These are phyloP conservation scores for Handroanthus guayacan DNA, from an alignment of 257 asterid genomes.

Conservation along the genomic window DNA sequence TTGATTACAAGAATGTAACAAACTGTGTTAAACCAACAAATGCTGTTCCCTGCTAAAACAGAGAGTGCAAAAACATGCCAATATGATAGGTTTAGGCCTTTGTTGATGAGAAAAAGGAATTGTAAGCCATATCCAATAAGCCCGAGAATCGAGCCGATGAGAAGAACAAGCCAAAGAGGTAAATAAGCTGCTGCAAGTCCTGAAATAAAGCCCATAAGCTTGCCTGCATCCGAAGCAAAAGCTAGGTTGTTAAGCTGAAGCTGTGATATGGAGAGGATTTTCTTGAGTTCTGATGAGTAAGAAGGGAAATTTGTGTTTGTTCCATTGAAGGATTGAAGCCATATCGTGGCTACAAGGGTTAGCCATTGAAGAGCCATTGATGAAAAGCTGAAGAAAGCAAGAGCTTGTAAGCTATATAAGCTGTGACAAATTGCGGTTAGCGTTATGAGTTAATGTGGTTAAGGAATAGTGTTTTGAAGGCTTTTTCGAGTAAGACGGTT, in stretches of 20 bases:
- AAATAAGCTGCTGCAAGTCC: conserved; percentile 68
- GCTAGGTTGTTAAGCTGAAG: conserved; percentile 80
- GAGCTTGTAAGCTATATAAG: background rate
- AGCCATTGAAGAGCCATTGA: conserved; percentile 77
- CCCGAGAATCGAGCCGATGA: conserved; percentile 74
- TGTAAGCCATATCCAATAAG: conserved; percentile 79
- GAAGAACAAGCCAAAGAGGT: conserved; percentile 77
- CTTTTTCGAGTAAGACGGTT: too few relatives aligned
- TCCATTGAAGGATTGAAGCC: conserved; percentile 81
- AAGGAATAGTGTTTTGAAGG: too few relatives aligned
- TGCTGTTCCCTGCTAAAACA: conserved; percentile 72
- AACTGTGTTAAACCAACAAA: conserved; percentile 89
- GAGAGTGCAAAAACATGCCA: conserved; percentile 64
- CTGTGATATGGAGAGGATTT: conserved; percentile 64
- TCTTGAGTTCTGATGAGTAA: conserved; percentile 78
- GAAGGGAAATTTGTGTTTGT: conserved; percentile 84
- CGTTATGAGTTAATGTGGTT: too few relatives aligned
- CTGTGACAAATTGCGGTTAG: too few relatives aligned
- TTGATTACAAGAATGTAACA: conserved; percentile 56
- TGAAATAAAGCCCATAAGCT: conserved; percentile 76
- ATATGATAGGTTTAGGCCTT: conserved; percentile 48
- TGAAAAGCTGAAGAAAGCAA: background rate
- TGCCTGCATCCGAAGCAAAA: conserved; percentile 87
- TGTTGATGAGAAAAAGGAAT: conserved; percentile 56
- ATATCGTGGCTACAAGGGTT: conserved; percentile 68